These are phyloP conservation scores for Massariosphaeria phaeospora DNA, from an alignment of 495 filamentous ascomycete species.

Conservation along the genomic window DNA sequence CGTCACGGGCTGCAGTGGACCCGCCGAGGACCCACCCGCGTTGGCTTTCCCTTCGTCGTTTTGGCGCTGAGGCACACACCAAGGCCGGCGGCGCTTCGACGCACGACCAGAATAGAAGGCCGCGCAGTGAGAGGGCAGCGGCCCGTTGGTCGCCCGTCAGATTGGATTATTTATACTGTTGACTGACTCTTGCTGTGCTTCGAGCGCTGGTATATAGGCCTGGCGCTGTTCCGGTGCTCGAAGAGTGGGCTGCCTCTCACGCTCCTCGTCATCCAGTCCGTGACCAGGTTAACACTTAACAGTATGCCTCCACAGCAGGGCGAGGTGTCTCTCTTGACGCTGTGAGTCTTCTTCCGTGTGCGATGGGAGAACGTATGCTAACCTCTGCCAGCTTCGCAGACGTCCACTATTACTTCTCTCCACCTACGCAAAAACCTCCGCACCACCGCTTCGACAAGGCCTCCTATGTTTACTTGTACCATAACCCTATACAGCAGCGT, in stretches of 20 bases:
- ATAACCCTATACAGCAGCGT: conserved; percentile 61
- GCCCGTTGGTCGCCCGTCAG: no score
- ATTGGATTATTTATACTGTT: not conserved
- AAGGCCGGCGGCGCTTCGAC: conserved; percentile 8
- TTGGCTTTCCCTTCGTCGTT: not conserved
- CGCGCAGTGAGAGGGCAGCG: not conserved
- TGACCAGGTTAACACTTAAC: not conserved
- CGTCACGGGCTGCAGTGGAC: not conserved
- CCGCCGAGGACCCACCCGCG: not conserved
- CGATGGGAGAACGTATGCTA: conserved; percentile 4
- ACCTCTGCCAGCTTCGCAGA: conserved; percentile 68
- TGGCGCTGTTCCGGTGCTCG: no score
- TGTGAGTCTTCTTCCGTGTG: conserved; percentile 53
- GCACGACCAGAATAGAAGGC: conserved; percentile 20
- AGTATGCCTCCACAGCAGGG: conserved; percentile 72
- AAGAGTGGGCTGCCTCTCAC: not conserved
- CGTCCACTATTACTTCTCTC: conserved; percentile 81
- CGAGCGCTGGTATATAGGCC: no score
- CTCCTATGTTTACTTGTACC: conserved; percentile 84
- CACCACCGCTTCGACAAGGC: conserved; percentile 86
- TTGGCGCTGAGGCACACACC: conserved; percentile 2
- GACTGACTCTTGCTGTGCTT: not conserved
- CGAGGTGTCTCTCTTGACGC: conserved; percentile 71
- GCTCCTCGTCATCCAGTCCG: not conserved
- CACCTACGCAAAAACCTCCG: conserved; percentile 61